Evolutionary conservation across 345 rosid species (phyloP).

Genomic region (Theobroma cacao): DNA sequence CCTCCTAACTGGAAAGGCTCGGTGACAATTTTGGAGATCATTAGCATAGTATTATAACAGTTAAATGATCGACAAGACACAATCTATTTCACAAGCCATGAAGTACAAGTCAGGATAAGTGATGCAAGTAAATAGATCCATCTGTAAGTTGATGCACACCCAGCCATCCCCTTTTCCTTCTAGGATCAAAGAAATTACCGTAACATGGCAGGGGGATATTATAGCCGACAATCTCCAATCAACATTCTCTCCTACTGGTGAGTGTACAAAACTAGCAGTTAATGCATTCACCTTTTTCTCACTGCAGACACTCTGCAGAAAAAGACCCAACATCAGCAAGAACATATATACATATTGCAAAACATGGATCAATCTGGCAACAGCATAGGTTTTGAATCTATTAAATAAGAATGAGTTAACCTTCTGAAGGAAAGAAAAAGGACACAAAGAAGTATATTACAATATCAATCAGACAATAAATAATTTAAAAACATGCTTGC

Average conservation of each 20-base stretch:
- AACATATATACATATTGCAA: neutral
- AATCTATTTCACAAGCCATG: neutral
- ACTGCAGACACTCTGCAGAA: slow-evolving; percentile 84
- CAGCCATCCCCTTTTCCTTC: neutral
- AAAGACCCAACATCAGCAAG: slow-evolving; percentile 15
- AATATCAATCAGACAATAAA: neutral
- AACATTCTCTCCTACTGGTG: slow-evolving; percentile 87
- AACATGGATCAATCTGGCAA: neutral
- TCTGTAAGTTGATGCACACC: neutral
- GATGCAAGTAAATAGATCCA: neutral
- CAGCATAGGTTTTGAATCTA: neutral
- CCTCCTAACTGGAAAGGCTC: neutral
- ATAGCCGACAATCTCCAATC: slow-evolving; percentile 95
- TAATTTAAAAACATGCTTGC: neutral
- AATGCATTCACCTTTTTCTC: slow-evolving; percentile 91
- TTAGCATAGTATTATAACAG: neutral
- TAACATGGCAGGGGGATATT: slow-evolving; percentile 95
- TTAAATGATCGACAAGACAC: neutral
- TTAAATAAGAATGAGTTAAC: neutral
- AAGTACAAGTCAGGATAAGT: neutral
- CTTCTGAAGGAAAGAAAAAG: neutral
- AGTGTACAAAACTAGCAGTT: slow-evolving; percentile 77
- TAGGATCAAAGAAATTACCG: slow-evolving; percentile 55
- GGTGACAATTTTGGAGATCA: neutral
- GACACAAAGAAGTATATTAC: neutral